Conservation (phyloP, 495 filamentous ascomycete species). For the Trichoderma gamsii region DNA sequence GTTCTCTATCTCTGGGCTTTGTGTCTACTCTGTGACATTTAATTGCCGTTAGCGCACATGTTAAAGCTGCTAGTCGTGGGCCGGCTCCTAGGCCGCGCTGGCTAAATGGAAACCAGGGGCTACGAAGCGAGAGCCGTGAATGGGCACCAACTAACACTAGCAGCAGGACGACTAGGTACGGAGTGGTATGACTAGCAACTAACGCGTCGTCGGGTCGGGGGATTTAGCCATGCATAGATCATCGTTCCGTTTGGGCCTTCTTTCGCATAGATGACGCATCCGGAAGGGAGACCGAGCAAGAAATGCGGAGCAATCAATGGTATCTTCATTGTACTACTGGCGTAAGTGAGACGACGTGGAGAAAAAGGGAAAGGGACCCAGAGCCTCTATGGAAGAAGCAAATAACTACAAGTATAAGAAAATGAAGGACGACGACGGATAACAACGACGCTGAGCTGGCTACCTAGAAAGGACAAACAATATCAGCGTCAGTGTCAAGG, state of each 20-base stretch:
- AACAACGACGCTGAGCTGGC: neutral
- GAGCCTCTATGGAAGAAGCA: neutral
- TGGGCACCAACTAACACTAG: neutral
- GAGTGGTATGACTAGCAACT: too few relatives aligned
- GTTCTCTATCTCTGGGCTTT: too few relatives aligned
- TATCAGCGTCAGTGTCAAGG: neutral
- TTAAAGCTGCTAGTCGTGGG: neutral
- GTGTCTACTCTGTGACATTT: too few relatives aligned
- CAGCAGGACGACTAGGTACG: too few relatives aligned
- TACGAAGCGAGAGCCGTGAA: neutral
- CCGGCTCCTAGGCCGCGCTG: neutral
- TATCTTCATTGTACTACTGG: neutral
- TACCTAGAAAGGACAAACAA: neutral
- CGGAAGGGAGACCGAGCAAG: neutral
- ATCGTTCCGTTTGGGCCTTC: neutral
- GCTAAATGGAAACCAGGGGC: neutral
- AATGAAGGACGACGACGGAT: neutral
- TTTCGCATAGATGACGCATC: neutral
- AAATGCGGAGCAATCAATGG: neutral
- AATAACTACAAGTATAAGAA: neutral
- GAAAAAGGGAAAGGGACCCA: neutral
- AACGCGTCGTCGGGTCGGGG: slow-evolving; percentile 6
- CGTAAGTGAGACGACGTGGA: neutral
- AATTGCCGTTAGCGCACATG: neutral
- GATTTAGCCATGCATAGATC: slow-evolving; percentile 12